Conservation (phyloP, 768 basidiomycete genomes). For the Pholiota conissans region DNA sequence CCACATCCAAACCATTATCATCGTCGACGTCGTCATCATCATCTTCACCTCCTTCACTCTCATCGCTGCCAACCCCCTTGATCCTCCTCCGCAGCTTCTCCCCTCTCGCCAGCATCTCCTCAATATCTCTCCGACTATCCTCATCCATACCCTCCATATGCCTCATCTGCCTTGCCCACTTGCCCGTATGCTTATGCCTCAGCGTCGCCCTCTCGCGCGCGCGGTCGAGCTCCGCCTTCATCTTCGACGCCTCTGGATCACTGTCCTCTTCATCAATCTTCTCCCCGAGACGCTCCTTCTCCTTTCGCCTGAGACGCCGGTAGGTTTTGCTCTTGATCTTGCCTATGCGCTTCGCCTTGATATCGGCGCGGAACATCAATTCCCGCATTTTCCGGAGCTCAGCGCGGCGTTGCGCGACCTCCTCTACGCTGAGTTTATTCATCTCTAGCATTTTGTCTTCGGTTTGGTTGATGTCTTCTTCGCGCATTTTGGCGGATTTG, state of each 20-base stretch:
- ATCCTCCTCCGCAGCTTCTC: slow-evolving; percentile 81
- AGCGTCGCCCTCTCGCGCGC: slow-evolving; percentile 90
- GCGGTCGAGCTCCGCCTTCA: slow-evolving; percentile 76
- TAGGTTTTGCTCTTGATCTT: slow-evolving; percentile 98
- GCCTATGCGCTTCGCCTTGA: slow-evolving; percentile 83
- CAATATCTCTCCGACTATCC: slow-evolving; percentile 62
- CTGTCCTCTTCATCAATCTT: slow-evolving; percentile 49
- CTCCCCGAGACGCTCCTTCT: slow-evolving; percentile 58
- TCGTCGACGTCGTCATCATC: slow-evolving; percentile 48
- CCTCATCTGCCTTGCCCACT: slow-evolving; percentile 81
- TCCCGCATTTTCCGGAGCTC: slow-evolving; percentile 90
- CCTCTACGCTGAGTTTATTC: slow-evolving; percentile 82
- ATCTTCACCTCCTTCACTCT: slow-evolving; percentile 48
- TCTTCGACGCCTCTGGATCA: slow-evolving; percentile 39
- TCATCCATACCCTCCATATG: slow-evolving; percentile 56
- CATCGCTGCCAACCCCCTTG: slow-evolving; percentile 59
- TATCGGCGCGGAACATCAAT: slow-evolving; percentile 89
- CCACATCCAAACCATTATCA: slow-evolving; percentile 28
- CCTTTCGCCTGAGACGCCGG: slow-evolving; percentile 79
- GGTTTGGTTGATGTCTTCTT: slow-evolving; percentile 73
- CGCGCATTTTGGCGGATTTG: slow-evolving; percentile 77
- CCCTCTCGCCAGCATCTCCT: slow-evolving; percentile 82
- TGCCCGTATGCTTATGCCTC: slow-evolving; percentile 83
- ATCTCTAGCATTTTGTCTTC: slow-evolving; percentile 75
- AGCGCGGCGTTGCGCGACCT: slow-evolving; percentile 76